Evolutionary conservation across 495 filamentous ascomycete genomes (phyloP).

Genomic region (Aspergillus sparsus): DNA sequence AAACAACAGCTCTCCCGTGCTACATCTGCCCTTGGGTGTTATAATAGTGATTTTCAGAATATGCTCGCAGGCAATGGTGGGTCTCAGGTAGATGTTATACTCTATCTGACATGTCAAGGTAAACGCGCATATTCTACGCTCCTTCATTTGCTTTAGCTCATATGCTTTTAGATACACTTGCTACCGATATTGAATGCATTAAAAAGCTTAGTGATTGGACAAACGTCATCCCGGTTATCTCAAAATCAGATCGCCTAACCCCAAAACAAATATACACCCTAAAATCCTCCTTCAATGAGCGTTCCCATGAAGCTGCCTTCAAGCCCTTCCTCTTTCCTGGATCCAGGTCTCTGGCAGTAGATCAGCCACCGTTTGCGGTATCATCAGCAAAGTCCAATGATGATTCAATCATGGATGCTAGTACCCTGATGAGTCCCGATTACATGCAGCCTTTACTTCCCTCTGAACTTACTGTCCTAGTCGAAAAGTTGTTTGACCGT

Average conservation of each 20-base stretch:
- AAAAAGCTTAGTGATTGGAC: slow-evolving; percentile 72
- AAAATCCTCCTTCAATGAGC: slow-evolving; percentile 56
- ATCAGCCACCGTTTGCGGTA: slow-evolving; percentile 66
- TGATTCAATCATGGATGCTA: slow-evolving; percentile 90
- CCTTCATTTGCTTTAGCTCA: slow-evolving; percentile 21
- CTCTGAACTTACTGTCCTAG: slow-evolving; percentile 73
- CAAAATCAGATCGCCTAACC: slow-evolving; percentile 72
- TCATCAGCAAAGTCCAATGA: slow-evolving; percentile 78
- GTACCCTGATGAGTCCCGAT: slow-evolving; percentile 88
- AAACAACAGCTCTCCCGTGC: slow-evolving; percentile 70
- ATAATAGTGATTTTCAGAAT: slow-evolving; percentile 73
- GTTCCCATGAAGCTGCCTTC: slow-evolving; percentile 62
- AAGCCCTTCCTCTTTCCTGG: slow-evolving; percentile 73
- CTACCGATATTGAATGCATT: slow-evolving; percentile 76
- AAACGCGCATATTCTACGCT: slow-evolving; percentile 32
- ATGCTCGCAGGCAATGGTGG: slow-evolving; percentile 85
- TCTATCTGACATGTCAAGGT: slow-evolving; percentile 77
- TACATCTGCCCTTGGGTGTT: slow-evolving; percentile 56
- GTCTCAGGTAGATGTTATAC: slow-evolving; percentile 82
- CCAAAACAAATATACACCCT: slow-evolving; percentile 57
- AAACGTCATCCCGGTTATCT: slow-evolving; percentile 83
- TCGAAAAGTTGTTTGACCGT: slow-evolving; percentile 72
- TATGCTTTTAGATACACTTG: slow-evolving; percentile 58
- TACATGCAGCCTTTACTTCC: slow-evolving; percentile 82
- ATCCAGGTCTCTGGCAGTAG: slow-evolving; percentile 28